These are phyloP conservation scores for Cytospora leucostoma DNA, from an alignment of 2,329 filamentous ascomycete genomes.

Conservation along the genomic window DNA sequence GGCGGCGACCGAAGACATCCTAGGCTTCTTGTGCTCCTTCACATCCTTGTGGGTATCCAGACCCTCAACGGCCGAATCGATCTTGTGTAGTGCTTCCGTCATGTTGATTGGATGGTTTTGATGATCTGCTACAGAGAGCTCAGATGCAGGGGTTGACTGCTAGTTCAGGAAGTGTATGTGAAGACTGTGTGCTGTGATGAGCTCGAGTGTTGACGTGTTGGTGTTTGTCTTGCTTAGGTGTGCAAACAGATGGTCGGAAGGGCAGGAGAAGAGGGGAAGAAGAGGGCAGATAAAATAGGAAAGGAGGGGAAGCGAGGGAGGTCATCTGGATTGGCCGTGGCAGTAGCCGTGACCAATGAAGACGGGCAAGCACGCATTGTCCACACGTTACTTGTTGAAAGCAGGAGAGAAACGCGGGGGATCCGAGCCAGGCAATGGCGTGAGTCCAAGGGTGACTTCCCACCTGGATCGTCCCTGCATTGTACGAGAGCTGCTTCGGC, in stretches of 20 bases:
- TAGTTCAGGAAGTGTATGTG: background rate
- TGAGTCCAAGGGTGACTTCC: conserved; percentile 19
- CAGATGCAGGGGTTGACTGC: background rate
- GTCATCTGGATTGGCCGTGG: conserved; percentile 15
- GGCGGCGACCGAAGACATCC: conserved; percentile 71
- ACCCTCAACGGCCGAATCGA: conserved; percentile 89
- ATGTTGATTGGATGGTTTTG: conserved; percentile 36
- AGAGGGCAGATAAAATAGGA: conserved; percentile 15
- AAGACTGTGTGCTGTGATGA: background rate
- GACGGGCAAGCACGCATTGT: conserved; percentile 26
- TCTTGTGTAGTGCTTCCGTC: conserved; percentile 71
- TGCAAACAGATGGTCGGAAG: conserved; percentile 1
- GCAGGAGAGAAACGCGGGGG: conserved; percentile 9
- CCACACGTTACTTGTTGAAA: conserved; percentile 10
- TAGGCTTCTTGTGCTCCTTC: conserved; percentile 64
- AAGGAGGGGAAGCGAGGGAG: conserved; percentile 26
- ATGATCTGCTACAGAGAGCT: conserved; percentile 31
- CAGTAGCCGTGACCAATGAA: conserved; percentile 9
- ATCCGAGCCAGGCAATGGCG: conserved; percentile 21
- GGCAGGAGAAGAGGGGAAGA: conserved; percentile 24
- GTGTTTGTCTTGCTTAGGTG: conserved; percentile 5
- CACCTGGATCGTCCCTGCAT: conserved; percentile 9
- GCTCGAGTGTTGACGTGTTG: background rate
- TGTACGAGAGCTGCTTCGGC: background rate
- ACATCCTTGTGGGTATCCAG: conserved; percentile 67